Evolutionary conservation across 2,329 filamentous ascomycete species (phyloP).

Genomic region (Hypocreales sp.): DNA sequence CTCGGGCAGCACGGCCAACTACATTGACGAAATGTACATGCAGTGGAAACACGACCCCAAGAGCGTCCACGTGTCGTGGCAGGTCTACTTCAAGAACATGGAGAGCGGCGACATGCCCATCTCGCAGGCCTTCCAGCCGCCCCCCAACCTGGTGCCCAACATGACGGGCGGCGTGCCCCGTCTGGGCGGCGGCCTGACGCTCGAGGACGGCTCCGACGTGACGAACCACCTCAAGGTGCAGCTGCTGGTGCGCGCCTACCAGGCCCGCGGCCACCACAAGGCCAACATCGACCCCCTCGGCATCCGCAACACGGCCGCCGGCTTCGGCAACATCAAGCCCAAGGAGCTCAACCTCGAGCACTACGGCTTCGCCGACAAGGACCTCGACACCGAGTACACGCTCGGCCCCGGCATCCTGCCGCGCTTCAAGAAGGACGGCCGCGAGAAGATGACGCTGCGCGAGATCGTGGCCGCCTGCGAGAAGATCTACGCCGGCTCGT

Average conservation of each 20-base stretch:
- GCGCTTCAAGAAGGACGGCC: slow-evolving; percentile 74
- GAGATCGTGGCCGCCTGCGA: slow-evolving; percentile 92
- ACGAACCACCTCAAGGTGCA: slow-evolving; percentile 97
- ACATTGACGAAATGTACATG: slow-evolving; percentile 99
- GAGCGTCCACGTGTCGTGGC: slow-evolving; percentile 96
- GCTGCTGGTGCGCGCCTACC: slow-evolving; percentile 90
- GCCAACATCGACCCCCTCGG: slow-evolving; percentile 92
- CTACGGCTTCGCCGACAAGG: slow-evolving; percentile 90
- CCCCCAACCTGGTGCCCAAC: slow-evolving; percentile 76
- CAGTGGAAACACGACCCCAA: slow-evolving; percentile 89
- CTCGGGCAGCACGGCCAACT: slow-evolving; percentile 92
- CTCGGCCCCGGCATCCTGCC: slow-evolving; percentile 92
- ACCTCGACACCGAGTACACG: slow-evolving; percentile 81
- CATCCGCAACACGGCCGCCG: slow-evolving; percentile 61
- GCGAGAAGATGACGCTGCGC: slow-evolving; percentile 90
- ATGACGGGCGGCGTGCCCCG: slow-evolving; percentile 64
- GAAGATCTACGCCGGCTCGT: slow-evolving; percentile 92
- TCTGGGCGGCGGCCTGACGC: slow-evolving; percentile 53
- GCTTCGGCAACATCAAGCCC: slow-evolving; percentile 74
- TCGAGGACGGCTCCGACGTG: slow-evolving; percentile 61
- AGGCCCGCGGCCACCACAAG: slow-evolving; percentile 96
- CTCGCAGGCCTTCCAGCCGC: slow-evolving; percentile 90
- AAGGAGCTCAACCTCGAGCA: slow-evolving; percentile 87
- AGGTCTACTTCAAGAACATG: slow-evolving; percentile 99
- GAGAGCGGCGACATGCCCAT: slow-evolving; percentile 96